These are phyloP conservation scores for Nicotiana obtusifolia DNA, from an alignment of 257 asterid species.

Conservation along the genomic window DNA sequence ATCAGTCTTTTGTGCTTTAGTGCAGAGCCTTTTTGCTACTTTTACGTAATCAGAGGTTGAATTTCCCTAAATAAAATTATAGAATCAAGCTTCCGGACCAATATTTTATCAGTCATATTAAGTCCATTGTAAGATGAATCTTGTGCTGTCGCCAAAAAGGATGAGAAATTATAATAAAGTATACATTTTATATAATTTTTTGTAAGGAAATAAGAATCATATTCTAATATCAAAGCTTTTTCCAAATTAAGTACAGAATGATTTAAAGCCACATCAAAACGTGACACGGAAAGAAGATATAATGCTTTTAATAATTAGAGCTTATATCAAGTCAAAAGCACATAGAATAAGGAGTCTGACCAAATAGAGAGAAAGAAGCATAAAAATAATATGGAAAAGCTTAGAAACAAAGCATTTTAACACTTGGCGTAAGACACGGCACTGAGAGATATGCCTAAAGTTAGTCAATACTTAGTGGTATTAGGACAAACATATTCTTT, in stretches of 20 bases:
- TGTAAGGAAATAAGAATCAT: not conserved
- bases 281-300: not conserved
- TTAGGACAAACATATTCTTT: not conserved
- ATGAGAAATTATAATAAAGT: not conserved
- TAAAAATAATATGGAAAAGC: not conserved
- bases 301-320: not conserved
- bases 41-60: constrained; percentile 5
- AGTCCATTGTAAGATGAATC: not conserved
- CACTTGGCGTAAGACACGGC: constrained; percentile 17
- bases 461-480: not conserved
- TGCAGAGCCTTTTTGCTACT: not conserved
- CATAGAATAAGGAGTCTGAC: not conserved
- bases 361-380: not conserved
- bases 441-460: not conserved
- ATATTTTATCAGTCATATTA: not conserved
- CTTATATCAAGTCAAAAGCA: not conserved
- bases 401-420: constrained; percentile 5
- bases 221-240: not conserved
- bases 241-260: not conserved
- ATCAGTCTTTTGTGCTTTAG: not conserved
- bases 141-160: not conserved
- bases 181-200: not conserved
- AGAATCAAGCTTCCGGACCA: constrained; percentile 4
- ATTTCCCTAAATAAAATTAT: not conserved
- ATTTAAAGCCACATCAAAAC: not conserved